Base-by-base conservation (phyloP, 2,329 filamentous ascomycete genomes). In the Emericellopsis cladophorae region DNA sequence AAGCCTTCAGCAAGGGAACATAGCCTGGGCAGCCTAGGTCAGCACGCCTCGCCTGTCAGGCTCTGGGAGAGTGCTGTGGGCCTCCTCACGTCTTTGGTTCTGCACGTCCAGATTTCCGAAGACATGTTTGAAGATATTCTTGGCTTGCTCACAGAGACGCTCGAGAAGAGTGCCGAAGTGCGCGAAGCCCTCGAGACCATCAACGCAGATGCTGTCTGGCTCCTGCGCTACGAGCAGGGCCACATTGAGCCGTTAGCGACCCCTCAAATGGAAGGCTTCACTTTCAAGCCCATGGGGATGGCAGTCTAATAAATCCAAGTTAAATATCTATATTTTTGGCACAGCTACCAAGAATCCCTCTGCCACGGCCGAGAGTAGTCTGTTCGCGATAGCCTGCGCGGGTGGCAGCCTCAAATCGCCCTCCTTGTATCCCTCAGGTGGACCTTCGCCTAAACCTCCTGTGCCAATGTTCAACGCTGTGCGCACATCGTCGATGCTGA, bases 331-430 rank as follows among this genome's bases (percentile, higher is more conserved):
- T 29, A 39, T 39, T 58, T 76, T 81, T 44, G 70, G 51, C 4
- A 47, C 61, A 2, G 65, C 67, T 10, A 68, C 69, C 44, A 84
- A 64, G 56, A 84, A 92, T 0, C 87, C 87, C 39, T 79, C 76
- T 1, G 81, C 74, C 12, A 95, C 87, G 1, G 88, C 86, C 40
- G 68, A 72, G 51, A 98, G 79, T 54, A 96, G 62, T 57, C 89
- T 84, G 59, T 96, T 84, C 14, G 92, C 92, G 70, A 98, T 96
- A 2, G 92, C 90, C 31, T 88, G 94, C 44, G 71, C 66, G 2
- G 88, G 87, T 36, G 92, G 92, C 55, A 98, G 60, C 42, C 86
- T 75, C 64, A 98, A 59, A 4, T 71, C 76, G 0, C 87, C 88
- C 56, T 89, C 78, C 55, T 79, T 81, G 54, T 88, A 89, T 10